Evolutionary conservation across 139 green algal genomes (phyloP).

Genomic region (Tetraselmis striata): DNA sequence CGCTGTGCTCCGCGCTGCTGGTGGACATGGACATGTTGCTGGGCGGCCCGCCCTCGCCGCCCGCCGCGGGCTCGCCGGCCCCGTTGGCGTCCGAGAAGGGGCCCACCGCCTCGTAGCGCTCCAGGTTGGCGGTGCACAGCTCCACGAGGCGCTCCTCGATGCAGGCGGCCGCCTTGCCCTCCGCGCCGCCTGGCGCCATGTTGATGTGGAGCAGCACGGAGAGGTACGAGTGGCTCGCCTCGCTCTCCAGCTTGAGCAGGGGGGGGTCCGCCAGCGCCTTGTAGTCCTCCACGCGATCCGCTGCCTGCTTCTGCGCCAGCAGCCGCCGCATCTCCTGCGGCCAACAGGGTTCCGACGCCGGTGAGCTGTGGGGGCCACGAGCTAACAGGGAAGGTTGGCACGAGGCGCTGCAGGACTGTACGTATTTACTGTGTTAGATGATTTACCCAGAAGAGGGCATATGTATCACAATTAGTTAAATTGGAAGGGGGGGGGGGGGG

Average conservation of each 20-base stretch:
- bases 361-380: neutral
- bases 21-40: neutral
- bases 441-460: too few species aligned
- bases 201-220: constrained; percentile 62
- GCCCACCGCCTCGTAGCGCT: constrained; percentile 40
- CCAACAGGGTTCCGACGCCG: neutral
- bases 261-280: constrained; percentile 74
- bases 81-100: neutral
- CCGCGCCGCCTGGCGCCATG: neutral
- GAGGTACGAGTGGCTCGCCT: constrained; percentile 79
- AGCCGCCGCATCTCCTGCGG: constrained; percentile 35
- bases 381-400: neutral
- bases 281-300: constrained; percentile 46
- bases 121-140: constrained; percentile 63
- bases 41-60: neutral
- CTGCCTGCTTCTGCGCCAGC: constrained; percentile 57
- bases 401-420: too few species aligned
- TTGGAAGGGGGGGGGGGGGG: too few species aligned
- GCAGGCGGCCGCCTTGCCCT: constrained; percentile 9
- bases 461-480: too few species aligned
- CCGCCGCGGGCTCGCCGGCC: neutral
- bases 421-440: too few species aligned
- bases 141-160: constrained; percentile 48
- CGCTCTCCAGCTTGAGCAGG: constrained; percentile 84
- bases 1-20: constrained; percentile 1